Evolutionary conservation across 257 asterid species (phyloP), one percentile per base, ranked within the genome.

Genomic region (Jasminum sambac): DNA sequence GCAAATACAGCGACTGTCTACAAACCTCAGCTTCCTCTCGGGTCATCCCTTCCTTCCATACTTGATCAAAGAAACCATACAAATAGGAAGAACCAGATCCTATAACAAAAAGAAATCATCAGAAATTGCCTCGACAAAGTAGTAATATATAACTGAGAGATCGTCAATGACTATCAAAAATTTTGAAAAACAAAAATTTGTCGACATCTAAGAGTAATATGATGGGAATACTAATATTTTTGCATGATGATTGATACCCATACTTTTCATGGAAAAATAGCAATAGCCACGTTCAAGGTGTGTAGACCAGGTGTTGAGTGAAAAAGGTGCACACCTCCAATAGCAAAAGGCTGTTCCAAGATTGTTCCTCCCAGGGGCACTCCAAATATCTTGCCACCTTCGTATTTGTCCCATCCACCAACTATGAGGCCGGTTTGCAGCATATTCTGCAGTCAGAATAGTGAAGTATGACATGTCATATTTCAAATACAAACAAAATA

Each of bases 381-480:
- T 64, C 96, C 96, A 78, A 88, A 95, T 57, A 91, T 95, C 83
- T 95, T 95, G 23, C 98, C 99, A 60, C 98, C 99, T 79, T 91
- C 95, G 26, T 95, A 88, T 78, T 91, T 95, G 78, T 95, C 99
- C 99, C 99, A 95, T 58, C 99, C 99, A 66, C 99, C 98, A 69
- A 95, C 90, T 64, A 95, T 95, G 73, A 95, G 79, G 60, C 99
- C 98, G 68, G 99, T 92, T 89, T 91, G 98, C 63, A 95, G 85
- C 92, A 82, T 85, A 76, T 83, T 84, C 99, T 95, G 86, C 68
- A 67, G 72, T 65, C 59, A 41, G 30, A 48, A 48, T n/a, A n/a
- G 24, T n/a, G 17, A 48, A 48, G 58, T n/a, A n/a, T n/a, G 58
- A 48, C 16, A 6, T 48, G 2, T 7, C 58, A n/a, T 48, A 48